A percentile compares a stretch with the other conserved stretches of the same genome.
phyloP scores from a whole-genome alignment of 805 yeast genomes.

The Komagataella ulmi region DNA sequence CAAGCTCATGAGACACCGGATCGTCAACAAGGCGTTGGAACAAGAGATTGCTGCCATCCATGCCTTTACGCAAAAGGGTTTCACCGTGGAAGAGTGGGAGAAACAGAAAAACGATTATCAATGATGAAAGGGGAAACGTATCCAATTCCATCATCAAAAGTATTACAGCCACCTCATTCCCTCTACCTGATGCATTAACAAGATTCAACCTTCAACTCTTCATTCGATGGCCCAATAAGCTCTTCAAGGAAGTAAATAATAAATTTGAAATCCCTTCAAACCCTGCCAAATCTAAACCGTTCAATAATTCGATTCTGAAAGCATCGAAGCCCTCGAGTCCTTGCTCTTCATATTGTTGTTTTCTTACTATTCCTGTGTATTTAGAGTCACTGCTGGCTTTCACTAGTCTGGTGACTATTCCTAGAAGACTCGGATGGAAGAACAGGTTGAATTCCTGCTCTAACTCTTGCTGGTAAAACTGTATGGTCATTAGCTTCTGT shows the following conservation, averaged over 20 bases:
- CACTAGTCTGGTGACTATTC: neutral
- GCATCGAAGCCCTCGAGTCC: constrained; percentile 24
- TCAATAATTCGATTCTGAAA: constrained; percentile 29
- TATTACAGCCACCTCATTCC: constrained; percentile 1
- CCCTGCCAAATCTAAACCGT: constrained; percentile 24
- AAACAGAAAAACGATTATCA: constrained; percentile 14
- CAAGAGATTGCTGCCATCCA: constrained; percentile 83
- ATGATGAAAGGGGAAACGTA: neutral
- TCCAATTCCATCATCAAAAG: neutral
- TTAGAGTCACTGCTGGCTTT: constrained; percentile 1
- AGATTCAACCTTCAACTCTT: neutral
- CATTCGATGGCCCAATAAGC: constrained; percentile 18
- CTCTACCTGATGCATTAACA: constrained; percentile 4
- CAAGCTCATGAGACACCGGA: constrained; percentile 72
- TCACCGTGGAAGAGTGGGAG: constrained; percentile 83
- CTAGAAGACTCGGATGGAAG: constrained; percentile 27
- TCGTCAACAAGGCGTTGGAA: constrained; percentile 68
- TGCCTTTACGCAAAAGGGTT: constrained; percentile 90
- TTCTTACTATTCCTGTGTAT: constrained; percentile 11
- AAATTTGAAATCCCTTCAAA: constrained; percentile 36
- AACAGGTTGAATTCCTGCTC: constrained; percentile 24
- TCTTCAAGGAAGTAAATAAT: constrained; percentile 38
- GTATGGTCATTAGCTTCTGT: constrained; percentile 14
- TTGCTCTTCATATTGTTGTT: constrained; percentile 19
- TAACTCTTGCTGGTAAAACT: constrained; percentile 9